These are phyloP conservation scores for Colletotrichum paranaense DNA, from an alignment of 2,329 filamentous ascomycete species.

Conservation along the genomic window DNA sequence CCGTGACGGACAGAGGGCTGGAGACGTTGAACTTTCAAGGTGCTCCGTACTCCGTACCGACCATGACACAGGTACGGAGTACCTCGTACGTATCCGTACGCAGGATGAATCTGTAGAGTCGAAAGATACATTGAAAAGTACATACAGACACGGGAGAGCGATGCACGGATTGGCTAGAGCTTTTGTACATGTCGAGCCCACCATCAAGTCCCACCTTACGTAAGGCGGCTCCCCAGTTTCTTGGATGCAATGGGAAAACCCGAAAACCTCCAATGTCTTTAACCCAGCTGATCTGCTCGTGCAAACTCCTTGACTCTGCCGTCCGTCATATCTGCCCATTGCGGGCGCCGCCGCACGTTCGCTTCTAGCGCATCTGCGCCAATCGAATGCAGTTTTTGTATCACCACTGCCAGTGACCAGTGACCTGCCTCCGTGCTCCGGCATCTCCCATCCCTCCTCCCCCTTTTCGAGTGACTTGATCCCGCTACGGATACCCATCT, in stretches of 20 bases:
- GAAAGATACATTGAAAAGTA: neutral
- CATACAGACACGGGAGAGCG: neutral
- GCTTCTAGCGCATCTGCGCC: slow-evolving; percentile 11
- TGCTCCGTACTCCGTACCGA: neutral
- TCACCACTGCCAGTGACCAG: neutral
- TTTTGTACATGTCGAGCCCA: slow-evolving; percentile 6
- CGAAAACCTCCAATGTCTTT: slow-evolving; percentile 4
- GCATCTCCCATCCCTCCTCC: neutral
- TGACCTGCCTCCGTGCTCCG: slow-evolving; percentile 18
- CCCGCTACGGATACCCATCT: neutral
- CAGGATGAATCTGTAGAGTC: too few species aligned
- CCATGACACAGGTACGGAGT: neutral
- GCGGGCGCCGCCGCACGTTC: slow-evolving; percentile 8
- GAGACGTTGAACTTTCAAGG: slow-evolving; percentile 16
- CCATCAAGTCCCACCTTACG: slow-evolving; percentile 19
- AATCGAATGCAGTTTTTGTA: slow-evolving; percentile 19
- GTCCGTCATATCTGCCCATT: neutral
- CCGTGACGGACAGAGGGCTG: slow-evolving; percentile 1
- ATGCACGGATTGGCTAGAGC: slow-evolving; percentile 27
- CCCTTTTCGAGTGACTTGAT: neutral
- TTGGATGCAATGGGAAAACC: slow-evolving; percentile 17
- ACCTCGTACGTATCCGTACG: neutral
- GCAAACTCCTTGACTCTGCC: slow-evolving; percentile 12
- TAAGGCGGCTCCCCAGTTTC: slow-evolving; percentile 21
- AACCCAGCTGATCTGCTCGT: slow-evolving; percentile 14